Base-by-base conservation (phyloP, 768 basidiomycete species). In the Hypholoma fasciculare region DNA sequence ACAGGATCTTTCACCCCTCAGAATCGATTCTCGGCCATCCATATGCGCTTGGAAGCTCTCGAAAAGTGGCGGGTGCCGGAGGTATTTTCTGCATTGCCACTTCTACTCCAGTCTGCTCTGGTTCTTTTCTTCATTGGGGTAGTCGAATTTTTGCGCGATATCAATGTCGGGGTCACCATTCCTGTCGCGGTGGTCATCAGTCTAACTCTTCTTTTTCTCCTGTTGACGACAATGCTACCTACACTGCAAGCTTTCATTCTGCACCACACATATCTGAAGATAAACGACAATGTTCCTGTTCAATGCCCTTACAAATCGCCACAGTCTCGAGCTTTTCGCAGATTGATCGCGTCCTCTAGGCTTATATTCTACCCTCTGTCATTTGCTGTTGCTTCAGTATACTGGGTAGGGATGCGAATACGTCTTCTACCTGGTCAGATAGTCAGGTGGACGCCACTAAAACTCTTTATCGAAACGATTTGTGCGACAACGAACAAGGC, bases 231-330 rank as follows among this genome's bases (percentile, higher is more conserved):
- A 8, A 54, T 64, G 19, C 39, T 64, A 5, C 63, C 63, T 4
- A 55, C 60, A 2, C 38, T 64, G 8, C 63, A 64, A 44, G 47
- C 38, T n/a, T 54, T 63, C 17, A 48, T 52, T 4, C 38, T 60
- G 16, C 54, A 56, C 17, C 54, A 54, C 8, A 40, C 49, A 12
- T 8, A 26, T 48, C 39, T 54, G 23, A 17, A 48, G 17, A 34
- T 36, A 12, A 49, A 36, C 38, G 26, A 27, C 56, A 27, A 57
- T 27, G 20, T 57, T 44, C 57, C 60, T 30, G 46, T 52, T 27
- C 63, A 42, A 47, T 64, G 63, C 49, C 57, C 63, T 0, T 64
- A 64, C 42, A 64, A 61, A 48, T 64, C 63, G 3, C 63, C 63
- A 2, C 63, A 64, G 36, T 58, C 62, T 12, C 30, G 54, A 38